phyloP scores from a whole-genome alignment of 768 basidiomycete genomes.

The Xerocomellus amylosporus region DNA sequence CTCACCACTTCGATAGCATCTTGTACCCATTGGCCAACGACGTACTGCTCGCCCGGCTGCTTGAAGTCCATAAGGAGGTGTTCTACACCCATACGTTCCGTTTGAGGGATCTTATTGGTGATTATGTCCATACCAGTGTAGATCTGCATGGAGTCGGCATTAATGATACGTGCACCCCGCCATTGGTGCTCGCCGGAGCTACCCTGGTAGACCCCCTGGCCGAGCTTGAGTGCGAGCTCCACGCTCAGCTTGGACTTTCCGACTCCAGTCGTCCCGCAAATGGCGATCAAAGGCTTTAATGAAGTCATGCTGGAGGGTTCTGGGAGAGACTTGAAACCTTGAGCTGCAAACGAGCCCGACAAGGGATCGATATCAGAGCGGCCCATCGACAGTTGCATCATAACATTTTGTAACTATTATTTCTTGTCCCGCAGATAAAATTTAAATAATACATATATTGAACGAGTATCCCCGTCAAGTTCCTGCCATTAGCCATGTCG shows the following conservation, averaged over 20 bases:
- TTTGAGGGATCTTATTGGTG: slow-evolving; percentile 85
- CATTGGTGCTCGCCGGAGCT: slow-evolving; percentile 36
- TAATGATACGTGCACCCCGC: slow-evolving; percentile 75
- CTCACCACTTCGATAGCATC: slow-evolving; percentile 78
- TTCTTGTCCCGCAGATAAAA: neutral
- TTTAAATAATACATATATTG: neutral
- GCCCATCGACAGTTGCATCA: no score
- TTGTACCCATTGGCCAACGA: slow-evolving; percentile 82
- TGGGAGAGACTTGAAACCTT: neutral
- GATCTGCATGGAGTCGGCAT: slow-evolving; percentile 97
- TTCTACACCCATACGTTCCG: slow-evolving; percentile 76
- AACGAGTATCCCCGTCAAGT: neutral
- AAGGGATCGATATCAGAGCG: neutral
- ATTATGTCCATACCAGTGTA: slow-evolving; percentile 89
- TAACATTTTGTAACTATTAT: neutral
- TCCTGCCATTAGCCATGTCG: slow-evolving; percentile 30
- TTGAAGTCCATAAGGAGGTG: slow-evolving; percentile 92
- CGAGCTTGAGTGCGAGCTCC: slow-evolving; percentile 69
- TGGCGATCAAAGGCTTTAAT: slow-evolving; percentile 67
- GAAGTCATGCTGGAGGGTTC: slow-evolving; percentile 26
- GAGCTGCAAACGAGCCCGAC: neutral
- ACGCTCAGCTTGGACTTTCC: slow-evolving; percentile 94
- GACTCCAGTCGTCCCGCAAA: slow-evolving; percentile 93
- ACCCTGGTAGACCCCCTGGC: slow-evolving; percentile 28
- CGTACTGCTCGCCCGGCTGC: slow-evolving; percentile 81